Conservation (phyloP, 73 alveolate genomes). For the Tetrahymena malaccensis region DNA sequence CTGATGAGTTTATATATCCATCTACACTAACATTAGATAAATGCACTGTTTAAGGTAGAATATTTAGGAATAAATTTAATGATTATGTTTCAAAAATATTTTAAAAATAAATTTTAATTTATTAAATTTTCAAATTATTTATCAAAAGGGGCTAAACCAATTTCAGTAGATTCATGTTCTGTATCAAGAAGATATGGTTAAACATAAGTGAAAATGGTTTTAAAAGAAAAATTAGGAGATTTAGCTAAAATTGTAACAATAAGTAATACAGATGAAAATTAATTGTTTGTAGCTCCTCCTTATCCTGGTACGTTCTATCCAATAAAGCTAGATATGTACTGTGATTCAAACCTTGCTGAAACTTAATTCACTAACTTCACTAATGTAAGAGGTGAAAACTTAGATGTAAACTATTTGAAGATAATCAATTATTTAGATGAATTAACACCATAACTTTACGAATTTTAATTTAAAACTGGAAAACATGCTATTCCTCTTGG, state of each 20-base stretch:
- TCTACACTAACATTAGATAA: background rate
- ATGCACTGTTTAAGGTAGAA: background rate
- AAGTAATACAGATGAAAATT: background rate
- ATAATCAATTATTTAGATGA: background rate
- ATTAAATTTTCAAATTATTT: too few species aligned
- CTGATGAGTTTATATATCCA: background rate
- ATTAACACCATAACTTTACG: background rate
- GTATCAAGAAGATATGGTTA: background rate
- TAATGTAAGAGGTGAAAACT: background rate
- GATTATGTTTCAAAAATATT: too few species aligned
- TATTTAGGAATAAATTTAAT: too few species aligned
- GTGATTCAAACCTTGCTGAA: background rate
- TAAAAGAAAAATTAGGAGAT: background rate
- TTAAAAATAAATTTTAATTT: too few species aligned
- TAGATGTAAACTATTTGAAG: background rate
- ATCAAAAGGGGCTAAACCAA: background rate
- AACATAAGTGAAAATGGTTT: background rate
- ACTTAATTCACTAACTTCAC: background rate
- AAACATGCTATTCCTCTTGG: background rate
- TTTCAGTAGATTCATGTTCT: background rate
- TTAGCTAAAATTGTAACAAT: background rate
- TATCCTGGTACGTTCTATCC: background rate
- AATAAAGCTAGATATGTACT: background rate
- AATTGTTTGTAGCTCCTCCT: background rate
- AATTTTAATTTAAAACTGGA: background rate